phyloP scores from a whole-genome alignment of 352 stramenopile species.

The Poterioochromonas sp. region DNA sequence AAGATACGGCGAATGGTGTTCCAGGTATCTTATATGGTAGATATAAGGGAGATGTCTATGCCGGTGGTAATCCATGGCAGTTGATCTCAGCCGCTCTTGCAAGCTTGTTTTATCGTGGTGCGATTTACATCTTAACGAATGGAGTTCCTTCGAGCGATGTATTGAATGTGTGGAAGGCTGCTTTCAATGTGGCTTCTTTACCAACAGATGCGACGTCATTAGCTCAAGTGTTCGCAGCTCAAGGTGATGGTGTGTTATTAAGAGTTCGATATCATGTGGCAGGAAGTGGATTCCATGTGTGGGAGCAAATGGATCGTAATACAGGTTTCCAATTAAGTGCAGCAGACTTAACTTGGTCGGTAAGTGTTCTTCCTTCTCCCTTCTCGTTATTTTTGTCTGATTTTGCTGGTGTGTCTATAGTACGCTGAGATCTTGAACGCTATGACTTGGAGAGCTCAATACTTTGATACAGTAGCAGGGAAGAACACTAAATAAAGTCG shows the following conservation, averaged over 20 bases:
- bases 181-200: constrained; percentile 23
- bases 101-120: constrained; percentile 37
- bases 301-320: constrained; percentile 39
- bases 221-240: constrained; percentile 27
- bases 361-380: neutral
- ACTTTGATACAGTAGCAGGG: too few relatives aligned
- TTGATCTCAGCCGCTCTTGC: constrained; percentile 36
- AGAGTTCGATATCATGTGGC: constrained; percentile 34
- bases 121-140: constrained; percentile 34
- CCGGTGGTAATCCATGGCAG: constrained; percentile 38
- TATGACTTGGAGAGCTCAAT: too few relatives aligned
- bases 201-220: constrained; percentile 10
- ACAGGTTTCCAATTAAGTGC: constrained; percentile 36
- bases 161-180: constrained; percentile 29
- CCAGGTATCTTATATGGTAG: constrained; percentile 36
- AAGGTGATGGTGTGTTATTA: constrained; percentile 36
- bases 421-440: constrained; percentile 30
- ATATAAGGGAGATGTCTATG: constrained; percentile 37
- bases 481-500: too few relatives aligned
- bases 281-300: constrained; percentile 27
- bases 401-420: neutral
- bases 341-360: constrained; percentile 36
- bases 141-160: constrained; percentile 6
- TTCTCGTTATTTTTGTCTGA: neutral
- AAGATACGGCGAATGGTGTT: constrained; percentile 30